Evolutionary conservation across 371 early-diverging fungal species (phyloP).

Genomic region (Mucor lusitanicus): DNA sequence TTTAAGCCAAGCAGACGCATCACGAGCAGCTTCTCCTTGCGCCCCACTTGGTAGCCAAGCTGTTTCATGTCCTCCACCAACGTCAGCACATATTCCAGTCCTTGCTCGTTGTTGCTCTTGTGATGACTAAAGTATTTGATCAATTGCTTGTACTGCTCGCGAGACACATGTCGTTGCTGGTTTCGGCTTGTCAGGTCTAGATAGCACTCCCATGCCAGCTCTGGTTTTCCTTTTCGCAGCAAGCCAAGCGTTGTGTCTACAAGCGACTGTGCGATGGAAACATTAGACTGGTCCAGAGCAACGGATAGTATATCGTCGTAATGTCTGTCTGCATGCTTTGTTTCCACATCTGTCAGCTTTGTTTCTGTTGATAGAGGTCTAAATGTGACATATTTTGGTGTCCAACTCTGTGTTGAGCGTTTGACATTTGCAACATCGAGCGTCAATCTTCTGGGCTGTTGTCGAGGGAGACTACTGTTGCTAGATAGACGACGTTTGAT

Average conservation of each 20-base stretch:
- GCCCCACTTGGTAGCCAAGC: slow-evolving; percentile 34
- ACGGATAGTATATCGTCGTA: slow-evolving; percentile 28
- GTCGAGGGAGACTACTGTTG: not conserved
- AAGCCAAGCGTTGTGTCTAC: slow-evolving; percentile 28
- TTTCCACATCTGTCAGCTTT: not conserved
- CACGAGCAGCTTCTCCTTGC: slow-evolving; percentile 37
- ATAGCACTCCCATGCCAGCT: slow-evolving; percentile 50
- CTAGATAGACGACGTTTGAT: not conserved
- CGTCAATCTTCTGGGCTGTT: not conserved
- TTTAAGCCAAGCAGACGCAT: slow-evolving; percentile 42
- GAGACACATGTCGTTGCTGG: slow-evolving; percentile 33
- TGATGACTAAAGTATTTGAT: slow-evolving; percentile 28
- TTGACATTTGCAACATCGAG: not conserved
- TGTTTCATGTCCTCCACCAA: slow-evolving; percentile 44
- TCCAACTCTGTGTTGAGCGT: not conserved
- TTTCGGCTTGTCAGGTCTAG: slow-evolving; percentile 33
- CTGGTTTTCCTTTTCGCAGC: slow-evolving; percentile 29
- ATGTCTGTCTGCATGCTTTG: not conserved
- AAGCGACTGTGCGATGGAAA: slow-evolving; percentile 36
- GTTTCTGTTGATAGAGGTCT: not conserved
- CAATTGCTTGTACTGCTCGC: slow-evolving; percentile 35
- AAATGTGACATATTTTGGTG: not conserved
- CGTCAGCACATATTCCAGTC: slow-evolving; percentile 33
- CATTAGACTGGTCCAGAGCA: slow-evolving; percentile 45
- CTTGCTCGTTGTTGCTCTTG: slow-evolving; percentile 9